Evolutionary conservation across 176 grass and related monocot species (phyloP).

Genomic region (Puccinellia tenuiflora): DNA sequence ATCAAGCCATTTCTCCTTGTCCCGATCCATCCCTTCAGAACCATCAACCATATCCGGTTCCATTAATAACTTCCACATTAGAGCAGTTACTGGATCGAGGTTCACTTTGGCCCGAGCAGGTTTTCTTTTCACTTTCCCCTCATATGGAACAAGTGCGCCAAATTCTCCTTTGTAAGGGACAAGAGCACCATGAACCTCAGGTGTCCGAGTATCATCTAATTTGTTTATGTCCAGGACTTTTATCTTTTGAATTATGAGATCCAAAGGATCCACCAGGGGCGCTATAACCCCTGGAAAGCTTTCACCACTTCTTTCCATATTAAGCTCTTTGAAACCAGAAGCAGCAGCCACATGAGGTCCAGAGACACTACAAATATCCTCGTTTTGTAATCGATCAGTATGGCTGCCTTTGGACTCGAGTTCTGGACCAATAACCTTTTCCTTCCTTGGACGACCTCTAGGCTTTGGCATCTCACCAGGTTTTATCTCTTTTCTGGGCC

Average conservation of each 20-base stretch:
- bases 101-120: conserved; percentile 50
- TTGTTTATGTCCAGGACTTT: conserved; percentile 40
- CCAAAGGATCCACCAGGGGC: conserved; percentile 30
- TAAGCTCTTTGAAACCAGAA: neutral
- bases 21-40: conserved; percentile 32
- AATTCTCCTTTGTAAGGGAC: conserved; percentile 44
- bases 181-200: conserved; percentile 36
- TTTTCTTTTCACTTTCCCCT: conserved; percentile 43
- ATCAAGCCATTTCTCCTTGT: conserved; percentile 67
- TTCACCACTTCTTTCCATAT: conserved; percentile 7
- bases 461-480: conserved; percentile 32
- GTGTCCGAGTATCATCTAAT: neutral
- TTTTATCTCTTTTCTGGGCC: conserved; percentile 28
- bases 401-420: conserved; percentile 20
- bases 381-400: conserved; percentile 12
- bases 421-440: conserved; percentile 9
- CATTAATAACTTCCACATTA: conserved; percentile 81
- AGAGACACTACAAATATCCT: neutral
- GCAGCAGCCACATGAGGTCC: neutral
- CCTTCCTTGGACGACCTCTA: conserved; percentile 45
- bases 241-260: conserved; percentile 53
- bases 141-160: conserved; percentile 44
- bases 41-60: conserved; percentile 43
- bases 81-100: conserved; percentile 57
- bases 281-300: conserved; percentile 11